Evolutionary conservation across 148 eudicot species (phyloP), one percentile per base, ranked within the genome.

Genomic region (Camellia sinensis): DNA sequence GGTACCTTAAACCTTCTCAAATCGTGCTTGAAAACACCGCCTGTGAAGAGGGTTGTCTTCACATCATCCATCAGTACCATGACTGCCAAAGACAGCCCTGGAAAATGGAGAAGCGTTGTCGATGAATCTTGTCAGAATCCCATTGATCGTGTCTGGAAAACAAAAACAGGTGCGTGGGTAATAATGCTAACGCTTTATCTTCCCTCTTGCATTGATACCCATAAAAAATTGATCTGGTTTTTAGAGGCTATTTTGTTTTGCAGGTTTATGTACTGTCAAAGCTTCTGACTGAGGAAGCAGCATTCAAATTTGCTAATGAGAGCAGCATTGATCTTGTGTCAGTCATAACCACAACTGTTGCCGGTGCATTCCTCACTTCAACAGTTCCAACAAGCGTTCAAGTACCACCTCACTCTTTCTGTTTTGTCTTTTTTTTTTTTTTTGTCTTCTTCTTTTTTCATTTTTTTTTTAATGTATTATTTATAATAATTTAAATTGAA

Each of bases 51-150:
- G 54, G 91, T 93, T 43, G 87, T 91, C 73, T 86, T 91, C 68
- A 93, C 97, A 74, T 93, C 97, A 43, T 93, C 97, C 46, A 90
- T 90, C 29, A 93, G 95, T 75, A 93, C 95, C 19, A 85, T 93
- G 62, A 91, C 92, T 22, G 89, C 91, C 65, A 87, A 87, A 73
- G 91, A 87, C 66, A 67, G 41, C 50, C 66, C 83, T 7, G 93
- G 90, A 50, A 84, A 79, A 46, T 91, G 95, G 94, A 73, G 76
- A 70, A 72, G 79, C 0, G 29, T 86, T 6, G 93, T 91, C 44
- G 89, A 93, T 80, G 97, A 93, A 84, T 85, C 92, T 37, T 91
- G 91, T 83, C 88, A 78, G 80, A 85, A 64, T 18, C 81, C 84
- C 0, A 29, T 83, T 45, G 80, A 89, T 75, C 85, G 80, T 74